Conservation (phyloP, 257 asterid genomes). For the Schizonepeta tenuifolia region DNA sequence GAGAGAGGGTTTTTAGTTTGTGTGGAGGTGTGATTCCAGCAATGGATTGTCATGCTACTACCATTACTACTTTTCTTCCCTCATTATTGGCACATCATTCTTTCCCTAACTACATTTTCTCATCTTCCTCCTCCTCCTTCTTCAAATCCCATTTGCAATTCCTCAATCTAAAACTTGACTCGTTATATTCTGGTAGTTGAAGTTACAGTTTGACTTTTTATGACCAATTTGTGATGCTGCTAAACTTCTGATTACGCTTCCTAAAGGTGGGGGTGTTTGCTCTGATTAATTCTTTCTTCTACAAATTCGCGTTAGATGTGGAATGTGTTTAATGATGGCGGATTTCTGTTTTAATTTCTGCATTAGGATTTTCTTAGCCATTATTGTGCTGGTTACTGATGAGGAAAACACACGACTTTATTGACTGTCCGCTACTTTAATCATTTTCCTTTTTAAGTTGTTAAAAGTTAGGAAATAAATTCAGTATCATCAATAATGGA, state of each 20-base stretch:
- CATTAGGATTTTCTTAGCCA: slow-evolving; percentile 13
- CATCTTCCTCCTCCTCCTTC: slow-evolving; percentile 12
- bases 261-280: slow-evolving; percentile 24
- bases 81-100: slow-evolving; percentile 43
- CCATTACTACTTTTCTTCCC: slow-evolving; percentile 48
- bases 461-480: neutral
- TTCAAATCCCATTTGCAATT: slow-evolving; percentile 26
- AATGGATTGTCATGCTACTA: slow-evolving; percentile 63
- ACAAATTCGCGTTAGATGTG: slow-evolving; percentile 5
- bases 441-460: slow-evolving; percentile 25
- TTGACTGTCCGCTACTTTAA: slow-evolving; percentile 12
- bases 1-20: slow-evolving; percentile 39
- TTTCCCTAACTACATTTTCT: slow-evolving; percentile 36
- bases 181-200: slow-evolving; percentile 30
- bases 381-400: slow-evolving; percentile 26
- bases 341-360: slow-evolving; percentile 27
- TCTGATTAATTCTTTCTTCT: slow-evolving; percentile 28
- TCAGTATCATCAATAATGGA: slow-evolving; percentile 26
- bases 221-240: slow-evolving; percentile 9
- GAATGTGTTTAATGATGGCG: slow-evolving; percentile 34
- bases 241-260: neutral
- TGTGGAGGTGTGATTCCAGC: slow-evolving; percentile 56
- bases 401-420: slow-evolving; percentile 15
- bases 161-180: slow-evolving; percentile 18
- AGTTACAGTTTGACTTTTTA: slow-evolving; percentile 34